A percentile compares a stretch with the other conserved stretches of the same genome.
These are phyloP conservation scores for Fusarium anthophilum DNA, from an alignment of 2,329 filamentous ascomycete genomes.

Conservation along the genomic window DNA sequence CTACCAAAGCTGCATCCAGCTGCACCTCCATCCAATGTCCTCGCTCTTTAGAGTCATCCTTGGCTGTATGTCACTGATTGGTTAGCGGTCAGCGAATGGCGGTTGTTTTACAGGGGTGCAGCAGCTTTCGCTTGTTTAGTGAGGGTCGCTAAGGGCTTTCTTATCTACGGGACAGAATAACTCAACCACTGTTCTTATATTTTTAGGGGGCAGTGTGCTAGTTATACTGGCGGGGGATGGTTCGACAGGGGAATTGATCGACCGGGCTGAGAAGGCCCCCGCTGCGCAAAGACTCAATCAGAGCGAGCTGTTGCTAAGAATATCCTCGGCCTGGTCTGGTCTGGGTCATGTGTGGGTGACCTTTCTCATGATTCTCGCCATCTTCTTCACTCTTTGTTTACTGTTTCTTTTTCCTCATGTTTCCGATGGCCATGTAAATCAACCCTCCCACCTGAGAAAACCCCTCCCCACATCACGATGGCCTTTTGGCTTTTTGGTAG, in stretches of 20 bases:
- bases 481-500: background rate
- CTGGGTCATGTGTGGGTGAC: slow-evolving; percentile 19
- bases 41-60: slow-evolving; percentile 12
- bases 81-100: slow-evolving; percentile 24
- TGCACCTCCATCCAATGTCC: slow-evolving; percentile 20
- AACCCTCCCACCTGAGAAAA: background rate
- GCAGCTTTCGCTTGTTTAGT: slow-evolving; percentile 15
- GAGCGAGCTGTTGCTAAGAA: slow-evolving; percentile 32
- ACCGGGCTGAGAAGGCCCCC: slow-evolving; percentile 18
- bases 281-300: slow-evolving; percentile 13
- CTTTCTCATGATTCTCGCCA: slow-evolving; percentile 22
- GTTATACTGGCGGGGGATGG: background rate
- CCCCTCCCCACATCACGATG: background rate
- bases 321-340: slow-evolving; percentile 7
- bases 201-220: too few relatives aligned
- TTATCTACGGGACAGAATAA: background rate
- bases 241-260: slow-evolving; percentile 34
- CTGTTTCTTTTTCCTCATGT: background rate
- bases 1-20: slow-evolving; percentile 19
- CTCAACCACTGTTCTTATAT: background rate
- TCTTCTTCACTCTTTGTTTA: slow-evolving; percentile 7
- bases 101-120: slow-evolving; percentile 11
- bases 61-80: slow-evolving; percentile 18
- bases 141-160: slow-evolving; percentile 19
- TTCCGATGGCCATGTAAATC: background rate